Percentiles rank a stretch among this genome's conserved stretches.
phyloP scores from a whole-genome alignment of 345 rosid species.

The Rhodamnia rubescens region DNA sequence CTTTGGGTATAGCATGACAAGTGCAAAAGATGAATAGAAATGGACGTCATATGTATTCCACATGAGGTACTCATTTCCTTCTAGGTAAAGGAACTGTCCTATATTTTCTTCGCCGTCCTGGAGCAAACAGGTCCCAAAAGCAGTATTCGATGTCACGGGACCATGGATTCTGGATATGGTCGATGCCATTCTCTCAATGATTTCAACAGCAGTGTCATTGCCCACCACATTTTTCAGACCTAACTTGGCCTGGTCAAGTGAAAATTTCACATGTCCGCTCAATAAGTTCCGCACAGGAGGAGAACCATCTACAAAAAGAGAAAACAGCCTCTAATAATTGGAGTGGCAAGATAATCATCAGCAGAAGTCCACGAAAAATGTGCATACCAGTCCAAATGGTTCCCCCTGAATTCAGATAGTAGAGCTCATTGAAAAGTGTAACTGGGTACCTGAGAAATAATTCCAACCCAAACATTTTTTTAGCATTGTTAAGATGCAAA shows the following conservation, averaged over 20 bases:
- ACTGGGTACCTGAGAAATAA: constrained; percentile 56
- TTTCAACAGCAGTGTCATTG: constrained; percentile 40
- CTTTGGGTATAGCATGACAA: constrained; percentile 82
- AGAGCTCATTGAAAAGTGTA: constrained; percentile 90
- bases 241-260: constrained; percentile 54
- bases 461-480: neutral
- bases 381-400: constrained; percentile 74
- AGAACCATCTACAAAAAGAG: constrained; percentile 51
- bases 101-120: constrained; percentile 87
- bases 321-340: neutral
- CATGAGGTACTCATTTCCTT: constrained; percentile 86
- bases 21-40: constrained; percentile 82
- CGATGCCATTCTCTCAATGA: constrained; percentile 69
- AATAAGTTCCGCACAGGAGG: constrained; percentile 61
- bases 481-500: neutral
- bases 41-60: constrained; percentile 98
- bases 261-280: constrained; percentile 48
- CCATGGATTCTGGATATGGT: constrained; percentile 52
- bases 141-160: constrained; percentile 57
- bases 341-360: neutral
- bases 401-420: constrained; percentile 86
- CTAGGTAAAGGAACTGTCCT: constrained; percentile 87
- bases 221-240: constrained; percentile 18
- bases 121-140: constrained; percentile 79
- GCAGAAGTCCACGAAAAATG: neutral